Percentiles rank a stretch among this genome's conserved stretches.
phyloP scores from a whole-genome alignment of 2,329 filamentous ascomycete species.

The Sphaceloma murrayae region DNA sequence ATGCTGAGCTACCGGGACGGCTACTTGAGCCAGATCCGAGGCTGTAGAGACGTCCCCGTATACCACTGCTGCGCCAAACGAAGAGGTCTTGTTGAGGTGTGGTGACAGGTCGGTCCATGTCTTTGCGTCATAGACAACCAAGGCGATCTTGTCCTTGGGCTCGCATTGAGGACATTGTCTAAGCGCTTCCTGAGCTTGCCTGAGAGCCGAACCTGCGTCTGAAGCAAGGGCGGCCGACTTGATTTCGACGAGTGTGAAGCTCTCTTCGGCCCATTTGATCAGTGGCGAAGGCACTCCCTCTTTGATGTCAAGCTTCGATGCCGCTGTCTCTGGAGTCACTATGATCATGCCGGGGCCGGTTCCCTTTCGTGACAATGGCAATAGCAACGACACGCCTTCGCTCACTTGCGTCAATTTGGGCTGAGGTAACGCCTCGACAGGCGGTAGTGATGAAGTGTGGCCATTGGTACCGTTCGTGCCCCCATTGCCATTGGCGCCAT shows the following conservation, averaged over 20 bases:
- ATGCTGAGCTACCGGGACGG: slow-evolving; percentile 24
- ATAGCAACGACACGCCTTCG: slow-evolving; percentile 28
- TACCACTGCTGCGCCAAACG: slow-evolving; percentile 26
- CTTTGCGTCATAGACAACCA: slow-evolving; percentile 3
- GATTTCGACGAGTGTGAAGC: slow-evolving; percentile 53
- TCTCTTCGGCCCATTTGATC: slow-evolving; percentile 63
- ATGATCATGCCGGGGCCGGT: slow-evolving; percentile 42
- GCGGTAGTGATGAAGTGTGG: background rate
- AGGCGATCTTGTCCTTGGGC: slow-evolving; percentile 31
- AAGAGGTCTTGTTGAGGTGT: slow-evolving; percentile 8
- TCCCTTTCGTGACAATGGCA: slow-evolving; percentile 42
- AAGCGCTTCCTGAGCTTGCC: slow-evolving; percentile 22
- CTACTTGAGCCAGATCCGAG: slow-evolving; percentile 11
- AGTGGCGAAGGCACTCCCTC: slow-evolving; percentile 46
- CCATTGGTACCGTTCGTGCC: background rate
- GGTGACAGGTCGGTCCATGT: slow-evolving; percentile 1
- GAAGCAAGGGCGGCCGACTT: slow-evolving; percentile 23
- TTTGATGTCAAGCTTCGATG: slow-evolving; percentile 27
- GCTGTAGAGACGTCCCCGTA: slow-evolving; percentile 18
- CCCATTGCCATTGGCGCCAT: background rate
- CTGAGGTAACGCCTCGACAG: background rate
- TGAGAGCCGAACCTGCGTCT: slow-evolving; percentile 19
- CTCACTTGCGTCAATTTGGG: slow-evolving; percentile 8
- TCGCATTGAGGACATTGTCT: slow-evolving; percentile 27
- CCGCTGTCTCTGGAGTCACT: slow-evolving; percentile 32